A percentile compares a stretch with the other conserved stretches of the same genome.
phyloP scores from a whole-genome alignment of 371 early-diverging fungal genomes.

The Mortierella sp. region DNA sequence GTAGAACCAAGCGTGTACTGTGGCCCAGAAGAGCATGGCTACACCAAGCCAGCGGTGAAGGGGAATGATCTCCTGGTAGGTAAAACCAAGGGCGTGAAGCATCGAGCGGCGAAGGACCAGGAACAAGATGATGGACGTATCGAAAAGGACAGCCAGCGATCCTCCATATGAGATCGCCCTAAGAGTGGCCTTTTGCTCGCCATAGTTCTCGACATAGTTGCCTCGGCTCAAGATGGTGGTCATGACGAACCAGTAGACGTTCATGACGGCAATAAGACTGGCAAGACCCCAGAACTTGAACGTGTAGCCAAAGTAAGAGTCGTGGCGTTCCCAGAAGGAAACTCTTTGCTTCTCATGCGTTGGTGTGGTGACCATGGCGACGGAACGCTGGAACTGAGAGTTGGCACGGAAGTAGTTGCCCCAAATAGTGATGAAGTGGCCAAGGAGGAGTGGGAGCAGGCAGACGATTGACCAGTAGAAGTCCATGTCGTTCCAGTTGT shows the following conservation, averaged over 20 bases:
- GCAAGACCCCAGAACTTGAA: conserved; percentile 26
- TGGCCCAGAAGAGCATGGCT: conserved; percentile 38
- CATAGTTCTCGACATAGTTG: conserved; percentile 3
- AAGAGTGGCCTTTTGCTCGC: background rate
- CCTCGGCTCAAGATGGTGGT: conserved; percentile 11
- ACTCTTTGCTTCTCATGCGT: conserved; percentile 19
- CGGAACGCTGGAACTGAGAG: conserved; percentile 28
- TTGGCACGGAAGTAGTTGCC: conserved; percentile 45
- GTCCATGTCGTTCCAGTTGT: conserved; percentile 28
- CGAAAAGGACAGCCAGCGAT: conserved; percentile 36
- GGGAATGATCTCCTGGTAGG: conserved; percentile 39
- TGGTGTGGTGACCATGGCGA: conserved; percentile 31
- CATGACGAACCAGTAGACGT: conserved; percentile 38
- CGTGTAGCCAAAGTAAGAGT: conserved; percentile 21
- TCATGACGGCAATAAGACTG: conserved; percentile 13
- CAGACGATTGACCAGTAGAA: conserved; percentile 39
- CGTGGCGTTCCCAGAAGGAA: conserved; percentile 44
- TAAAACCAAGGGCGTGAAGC: conserved; percentile 42
- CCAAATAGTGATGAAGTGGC: conserved; percentile 49
- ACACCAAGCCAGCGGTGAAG: conserved; percentile 52
- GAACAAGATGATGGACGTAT: conserved; percentile 42
- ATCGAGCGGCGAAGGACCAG: conserved; percentile 44
- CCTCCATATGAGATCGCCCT: conserved; percentile 29
- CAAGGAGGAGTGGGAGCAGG: conserved; percentile 35
- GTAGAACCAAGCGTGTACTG: conserved; percentile 31